Evolutionary conservation across 768 basidiomycete genomes (phyloP).

Genomic region (Gymnopilus dilepis): DNA sequence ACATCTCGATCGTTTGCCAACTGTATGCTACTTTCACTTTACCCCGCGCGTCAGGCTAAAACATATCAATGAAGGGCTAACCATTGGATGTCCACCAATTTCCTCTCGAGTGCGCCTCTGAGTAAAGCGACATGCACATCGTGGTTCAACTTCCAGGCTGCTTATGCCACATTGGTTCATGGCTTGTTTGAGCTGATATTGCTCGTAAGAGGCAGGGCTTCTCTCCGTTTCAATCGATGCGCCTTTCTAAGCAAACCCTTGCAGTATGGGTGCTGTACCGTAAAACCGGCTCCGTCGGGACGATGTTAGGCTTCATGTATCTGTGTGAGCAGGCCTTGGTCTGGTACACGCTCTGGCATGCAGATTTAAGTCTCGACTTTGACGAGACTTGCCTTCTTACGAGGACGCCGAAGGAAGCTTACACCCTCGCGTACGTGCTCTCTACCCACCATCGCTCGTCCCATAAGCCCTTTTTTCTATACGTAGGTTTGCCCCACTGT

Average conservation of each 20-base stretch:
- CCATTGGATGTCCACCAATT: constrained; percentile 1
- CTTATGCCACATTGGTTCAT: constrained; percentile 1
- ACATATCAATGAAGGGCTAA: constrained; percentile 4
- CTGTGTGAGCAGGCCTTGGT: constrained; percentile 4
- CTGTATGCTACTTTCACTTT: constrained; percentile 1
- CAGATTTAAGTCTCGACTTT: constrained; percentile 4
- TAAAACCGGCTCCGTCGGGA: constrained; percentile 3
- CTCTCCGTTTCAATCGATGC: background rate
- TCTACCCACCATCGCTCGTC: too few relatives aligned
- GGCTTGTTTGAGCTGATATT: constrained; percentile 12
- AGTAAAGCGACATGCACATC: background rate
- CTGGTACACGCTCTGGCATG: constrained; percentile 2
- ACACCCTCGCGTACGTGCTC: constrained; percentile 7
- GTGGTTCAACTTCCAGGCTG: constrained; percentile 15
- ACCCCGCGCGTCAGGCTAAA: background rate
- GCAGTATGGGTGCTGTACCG: constrained; percentile 14
- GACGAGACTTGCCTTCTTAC: constrained; percentile 14
- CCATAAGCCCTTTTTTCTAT: background rate
- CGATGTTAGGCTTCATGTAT: background rate
- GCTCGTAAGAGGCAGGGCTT: constrained; percentile 8
- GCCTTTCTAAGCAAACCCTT: background rate
- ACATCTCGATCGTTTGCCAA: constrained; percentile 6
- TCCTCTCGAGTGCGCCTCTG: constrained; percentile 11
- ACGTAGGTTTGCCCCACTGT: constrained; percentile 9
- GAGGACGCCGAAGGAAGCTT: constrained; percentile 9